Evolutionary conservation across 225 moss, liverwort and hornwort species (phyloP), one percentile per base, ranked within the genome.

Genomic region (Marchantia polymorpha): DNA sequence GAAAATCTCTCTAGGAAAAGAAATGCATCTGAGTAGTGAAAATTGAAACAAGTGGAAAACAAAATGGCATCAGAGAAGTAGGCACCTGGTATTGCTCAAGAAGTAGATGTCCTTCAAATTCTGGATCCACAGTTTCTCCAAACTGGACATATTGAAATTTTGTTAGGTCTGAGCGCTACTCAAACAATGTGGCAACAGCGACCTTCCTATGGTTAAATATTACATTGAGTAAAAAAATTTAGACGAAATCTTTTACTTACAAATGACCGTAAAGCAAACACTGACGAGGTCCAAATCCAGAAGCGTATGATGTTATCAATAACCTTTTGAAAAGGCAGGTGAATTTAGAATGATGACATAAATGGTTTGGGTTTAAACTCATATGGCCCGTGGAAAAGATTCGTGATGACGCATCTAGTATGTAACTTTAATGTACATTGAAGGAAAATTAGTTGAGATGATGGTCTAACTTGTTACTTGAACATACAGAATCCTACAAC

Each of bases 1-100:
- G 19, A 71, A 10, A 71, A 49, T n/a, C 12, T 39, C n/a, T 71
- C 23, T 19, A 49, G 10, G 7, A 71, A 4, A 71, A 22, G 2
- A 47, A 9, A 12, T n/a, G 0, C 17, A 71, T 17, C 11, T n/a
- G 49, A 4, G 27, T 19, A 65, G 12, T 65, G 3, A 11, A 49
- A 12, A 31, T 14, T 13, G 14, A 1, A 67, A 12, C 67, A 27
- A n/a, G 12, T 12, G 51, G 11, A 71, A 47, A 19, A 48, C 39
- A 9, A 1, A 71, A 7, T 52, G 15, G 73, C 27, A 27, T 51
- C 73, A 54, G 53, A 73, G 4, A 17, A 31, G 56, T 17, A 77
- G 49, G 23, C 77, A 93, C 93, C 93, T 93, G 94, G 76, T 99
- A 99, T 69, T 99, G 99, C 77, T 95, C 95, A 69, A 99, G 85